These are phyloP conservation scores for Sclerospora graminicola DNA, from an alignment of 352 stramenopile genomes.

Conservation along the genomic window DNA sequence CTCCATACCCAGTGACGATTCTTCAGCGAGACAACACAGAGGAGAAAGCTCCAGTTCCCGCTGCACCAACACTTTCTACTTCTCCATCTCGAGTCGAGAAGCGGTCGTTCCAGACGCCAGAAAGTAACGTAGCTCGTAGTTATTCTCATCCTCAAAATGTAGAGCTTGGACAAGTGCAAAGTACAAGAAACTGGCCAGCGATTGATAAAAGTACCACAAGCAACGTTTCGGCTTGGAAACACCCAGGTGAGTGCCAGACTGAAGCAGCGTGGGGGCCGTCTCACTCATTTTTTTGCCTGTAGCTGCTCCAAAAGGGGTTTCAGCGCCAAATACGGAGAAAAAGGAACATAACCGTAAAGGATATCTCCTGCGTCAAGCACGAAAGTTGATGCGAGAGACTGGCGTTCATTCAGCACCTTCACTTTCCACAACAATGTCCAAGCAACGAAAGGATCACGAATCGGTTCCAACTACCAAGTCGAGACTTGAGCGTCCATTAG, in stretches of 20 bases:
- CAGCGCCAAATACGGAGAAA: conserved; percentile 19
- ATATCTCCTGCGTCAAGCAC: conserved; percentile 49
- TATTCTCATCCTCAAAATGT: conserved; percentile 3
- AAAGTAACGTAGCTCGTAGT: conserved; percentile 3
- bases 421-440: background rate
- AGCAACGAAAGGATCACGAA: conserved; percentile 4
- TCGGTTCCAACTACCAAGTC: conserved; percentile 1
- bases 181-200: conserved; percentile 10
- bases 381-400: conserved; percentile 32
- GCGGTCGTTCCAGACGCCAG: conserved; percentile 13
- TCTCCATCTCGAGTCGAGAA: conserved; percentile 7
- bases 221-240: conserved; percentile 2
- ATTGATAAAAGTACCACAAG: background rate
- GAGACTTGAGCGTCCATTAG: conserved; percentile 5
- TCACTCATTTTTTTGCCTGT: background rate
- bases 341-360: conserved; percentile 75
- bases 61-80: conserved; percentile 7
- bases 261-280: background rate
- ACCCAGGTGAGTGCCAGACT: conserved; percentile 11
- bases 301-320: conserved; percentile 7
- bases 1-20: conserved; percentile 42
- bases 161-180: conserved; percentile 11
- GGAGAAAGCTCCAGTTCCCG: conserved; percentile 24
- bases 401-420: background rate
- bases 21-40: conserved; percentile 22